A percentile compares a stretch with the other conserved stretches of the same genome.
These are phyloP conservation scores for Alternaria arbusti DNA, from an alignment of 2,329 filamentous ascomycete species.

Conservation along the genomic window DNA sequence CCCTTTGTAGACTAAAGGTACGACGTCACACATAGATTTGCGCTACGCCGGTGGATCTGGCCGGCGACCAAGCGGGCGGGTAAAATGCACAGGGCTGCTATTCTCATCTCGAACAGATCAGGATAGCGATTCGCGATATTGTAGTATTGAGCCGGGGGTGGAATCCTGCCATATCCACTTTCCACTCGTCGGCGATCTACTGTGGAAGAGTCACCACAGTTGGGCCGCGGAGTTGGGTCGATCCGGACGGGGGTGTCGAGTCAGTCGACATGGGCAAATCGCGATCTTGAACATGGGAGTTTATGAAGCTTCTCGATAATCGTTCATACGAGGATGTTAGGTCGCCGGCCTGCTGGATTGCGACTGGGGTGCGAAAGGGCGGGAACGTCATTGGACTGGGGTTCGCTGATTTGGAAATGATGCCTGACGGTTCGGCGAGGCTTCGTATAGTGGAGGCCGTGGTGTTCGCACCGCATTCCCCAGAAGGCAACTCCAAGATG, in stretches of 20 bases:
- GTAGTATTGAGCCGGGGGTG: neutral
- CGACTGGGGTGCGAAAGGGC: neutral
- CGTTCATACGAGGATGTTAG: neutral
- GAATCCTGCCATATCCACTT: neutral
- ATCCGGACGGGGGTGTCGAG: slow-evolving; percentile 10
- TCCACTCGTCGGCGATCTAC: slow-evolving; percentile 6
- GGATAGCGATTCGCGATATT: neutral
- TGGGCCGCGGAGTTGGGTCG: slow-evolving; percentile 10
- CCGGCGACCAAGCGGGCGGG: slow-evolving; percentile 3
- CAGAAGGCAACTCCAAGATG: slow-evolving; percentile 3
- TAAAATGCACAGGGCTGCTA: neutral
- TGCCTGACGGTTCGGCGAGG: slow-evolving; percentile 11
- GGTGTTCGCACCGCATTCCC: slow-evolving; percentile 1
- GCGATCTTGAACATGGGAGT: neutral
- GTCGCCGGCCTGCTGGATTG: neutral
- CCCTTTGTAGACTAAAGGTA: neutral
- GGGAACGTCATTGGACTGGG: neutral
- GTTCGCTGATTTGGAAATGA: slow-evolving; percentile 6
- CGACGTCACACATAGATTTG: slow-evolving; percentile 11
- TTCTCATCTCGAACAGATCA: neutral
- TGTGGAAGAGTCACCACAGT: neutral
- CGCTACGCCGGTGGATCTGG: slow-evolving; percentile 9
- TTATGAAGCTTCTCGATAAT: neutral
- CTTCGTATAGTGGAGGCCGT: neutral
- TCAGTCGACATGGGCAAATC: slow-evolving; percentile 2